Percentiles rank a stretch among this genome's conserved stretches.
Evolutionary conservation across 2,329 filamentous ascomycete species (phyloP).

Genomic region (Pseudocercospora fijiensis): DNA sequence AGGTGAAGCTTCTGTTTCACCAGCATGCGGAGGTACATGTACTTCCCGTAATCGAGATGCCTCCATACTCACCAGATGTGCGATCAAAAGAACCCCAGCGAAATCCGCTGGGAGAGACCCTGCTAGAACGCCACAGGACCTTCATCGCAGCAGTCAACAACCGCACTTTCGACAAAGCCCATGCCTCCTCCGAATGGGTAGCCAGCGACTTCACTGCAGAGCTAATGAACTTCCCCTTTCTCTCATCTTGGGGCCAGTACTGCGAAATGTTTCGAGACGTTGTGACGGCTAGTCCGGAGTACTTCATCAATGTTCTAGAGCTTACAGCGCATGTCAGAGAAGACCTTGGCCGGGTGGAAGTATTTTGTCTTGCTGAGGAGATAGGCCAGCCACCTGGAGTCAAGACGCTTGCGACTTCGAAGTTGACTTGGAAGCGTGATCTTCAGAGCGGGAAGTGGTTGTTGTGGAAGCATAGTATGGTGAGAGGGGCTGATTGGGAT

Average conservation of each 20-base stretch:
- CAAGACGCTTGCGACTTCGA: not conserved
- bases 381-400: constrained; percentile 5
- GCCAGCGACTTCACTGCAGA: not conserved
- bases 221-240: not conserved
- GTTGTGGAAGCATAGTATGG: not conserved
- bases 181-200: not conserved
- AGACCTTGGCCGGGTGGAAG: not conserved
- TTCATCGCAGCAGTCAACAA: constrained; percentile 4
- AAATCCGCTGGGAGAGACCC: not conserved
- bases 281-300: not conserved
- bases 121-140: not conserved
- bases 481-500: not conserved
- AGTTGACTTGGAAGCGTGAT: not conserved
- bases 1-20: no score
- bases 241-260: not conserved
- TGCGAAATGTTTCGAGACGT: constrained; percentile 1
- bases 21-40: no score
- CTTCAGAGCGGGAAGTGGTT: not conserved
- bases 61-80: no score
- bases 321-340: not conserved
- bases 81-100: no score
- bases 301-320: constrained; percentile 1
- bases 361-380: not conserved
- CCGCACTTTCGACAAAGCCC: not conserved
- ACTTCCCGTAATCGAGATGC: no score